phyloP scores from a whole-genome alignment of 176 grass and related monocot species.

The Ananas comosus region DNA sequence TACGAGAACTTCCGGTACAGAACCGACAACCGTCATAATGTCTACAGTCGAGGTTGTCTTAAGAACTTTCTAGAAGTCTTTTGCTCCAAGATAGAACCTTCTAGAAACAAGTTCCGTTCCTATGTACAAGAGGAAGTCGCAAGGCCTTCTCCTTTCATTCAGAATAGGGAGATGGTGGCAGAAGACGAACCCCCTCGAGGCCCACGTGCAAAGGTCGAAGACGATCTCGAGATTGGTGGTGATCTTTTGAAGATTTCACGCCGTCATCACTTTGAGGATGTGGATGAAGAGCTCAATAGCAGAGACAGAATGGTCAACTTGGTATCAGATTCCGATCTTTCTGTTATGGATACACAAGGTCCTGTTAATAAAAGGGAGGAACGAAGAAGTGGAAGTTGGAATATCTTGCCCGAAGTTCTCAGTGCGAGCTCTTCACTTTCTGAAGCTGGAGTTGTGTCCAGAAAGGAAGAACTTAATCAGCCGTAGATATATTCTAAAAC shows the following conservation, averaged over 20 bases:
- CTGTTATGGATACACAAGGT: conserved; percentile 26
- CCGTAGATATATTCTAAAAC: not conserved
- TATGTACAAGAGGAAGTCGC: conserved; percentile 44
- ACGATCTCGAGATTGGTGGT: conserved; percentile 79
- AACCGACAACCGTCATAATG: conserved; percentile 30
- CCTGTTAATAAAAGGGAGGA: conserved; percentile 29
- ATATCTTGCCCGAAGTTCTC: conserved; percentile 42
- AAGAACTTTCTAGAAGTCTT: conserved; percentile 43
- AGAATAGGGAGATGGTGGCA: conserved; percentile 20
- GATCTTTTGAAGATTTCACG: conserved; percentile 90
- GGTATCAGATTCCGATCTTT: conserved; percentile 17
- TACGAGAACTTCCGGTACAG: conserved; percentile 63
- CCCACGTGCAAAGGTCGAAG: conserved; percentile 79
- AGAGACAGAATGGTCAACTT: conserved; percentile 28
- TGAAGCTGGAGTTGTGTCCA: conserved; percentile 20
- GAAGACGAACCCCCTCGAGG: conserved; percentile 49
- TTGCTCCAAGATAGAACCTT: conserved; percentile 52
- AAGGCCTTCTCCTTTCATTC: conserved; percentile 2
- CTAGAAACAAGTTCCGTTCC: conserved; percentile 44
- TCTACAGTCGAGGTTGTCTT: conserved; percentile 34
- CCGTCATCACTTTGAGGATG: conserved; percentile 50
- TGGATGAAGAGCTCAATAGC: conserved; percentile 38
- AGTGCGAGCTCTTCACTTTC: conserved; percentile 19
- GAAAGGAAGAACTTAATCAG: conserved; percentile 23
- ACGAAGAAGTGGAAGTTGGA: conserved; percentile 53